These are phyloP conservation scores for Pseudogymnoascus sp. DNA, from an alignment of 2,329 filamentous ascomycete genomes.

Conservation along the genomic window DNA sequence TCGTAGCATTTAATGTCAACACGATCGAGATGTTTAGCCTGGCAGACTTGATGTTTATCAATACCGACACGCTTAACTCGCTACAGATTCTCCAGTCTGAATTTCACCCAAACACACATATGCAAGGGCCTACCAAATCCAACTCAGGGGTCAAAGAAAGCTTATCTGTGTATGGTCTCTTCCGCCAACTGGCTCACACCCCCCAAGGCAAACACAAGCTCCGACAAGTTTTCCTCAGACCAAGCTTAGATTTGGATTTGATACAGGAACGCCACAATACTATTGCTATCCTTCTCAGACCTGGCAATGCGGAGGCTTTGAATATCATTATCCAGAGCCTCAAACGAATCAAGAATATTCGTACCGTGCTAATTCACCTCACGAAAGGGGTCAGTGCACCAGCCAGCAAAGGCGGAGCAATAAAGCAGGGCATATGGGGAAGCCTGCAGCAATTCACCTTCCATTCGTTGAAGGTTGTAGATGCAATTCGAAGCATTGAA, in stretches of 20 bases:
- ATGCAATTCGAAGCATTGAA: slow-evolving; percentile 51
- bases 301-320: slow-evolving; percentile 56
- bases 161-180: slow-evolving; percentile 76
- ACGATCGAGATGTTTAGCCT: slow-evolving; percentile 71
- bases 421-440: slow-evolving; percentile 64
- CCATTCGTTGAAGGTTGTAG: slow-evolving; percentile 61
- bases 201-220: slow-evolving; percentile 69
- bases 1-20: slow-evolving; percentile 51
- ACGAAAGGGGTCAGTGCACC: slow-evolving; percentile 66
- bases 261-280: slow-evolving; percentile 68
- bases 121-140: slow-evolving; percentile 57
- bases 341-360: slow-evolving; percentile 69
- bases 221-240: slow-evolving; percentile 74
- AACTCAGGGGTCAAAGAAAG: slow-evolving; percentile 67
- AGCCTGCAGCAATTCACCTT: slow-evolving; percentile 65
- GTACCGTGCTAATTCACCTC: slow-evolving; percentile 59
- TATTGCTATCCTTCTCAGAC: slow-evolving; percentile 57
- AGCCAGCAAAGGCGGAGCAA: slow-evolving; percentile 25
- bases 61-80: slow-evolving; percentile 69
- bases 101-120: slow-evolving; percentile 73
- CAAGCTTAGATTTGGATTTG: slow-evolving; percentile 58
- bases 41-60: slow-evolving; percentile 64
- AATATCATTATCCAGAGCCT: slow-evolving; percentile 53
- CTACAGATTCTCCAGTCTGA: slow-evolving; percentile 82
- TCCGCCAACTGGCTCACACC: slow-evolving; percentile 66